phyloP scores from a whole-genome alignment of 306 rosid genomes.

The Sindora glabra region DNA sequence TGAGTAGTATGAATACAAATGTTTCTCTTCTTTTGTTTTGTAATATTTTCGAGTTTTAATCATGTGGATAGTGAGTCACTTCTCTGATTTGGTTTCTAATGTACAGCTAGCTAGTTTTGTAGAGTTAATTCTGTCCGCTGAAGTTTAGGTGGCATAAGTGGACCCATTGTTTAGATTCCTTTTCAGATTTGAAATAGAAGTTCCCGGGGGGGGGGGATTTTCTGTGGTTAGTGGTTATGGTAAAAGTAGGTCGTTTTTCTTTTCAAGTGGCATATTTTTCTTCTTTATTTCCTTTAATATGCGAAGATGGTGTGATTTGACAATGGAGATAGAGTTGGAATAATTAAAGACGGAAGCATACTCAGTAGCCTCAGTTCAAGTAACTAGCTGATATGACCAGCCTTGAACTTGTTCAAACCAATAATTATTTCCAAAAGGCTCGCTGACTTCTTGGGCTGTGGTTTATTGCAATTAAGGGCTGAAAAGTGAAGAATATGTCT shows the following conservation, averaged over 20 bases:
- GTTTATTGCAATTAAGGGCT: not conserved
- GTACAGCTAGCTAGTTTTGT: too few relatives aligned
- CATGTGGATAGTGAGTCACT: too few relatives aligned
- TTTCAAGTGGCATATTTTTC: constrained; percentile 20
- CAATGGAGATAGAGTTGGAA: constrained; percentile 11
- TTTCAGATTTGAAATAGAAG: constrained; percentile 48
- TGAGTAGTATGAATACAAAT: too few relatives aligned
- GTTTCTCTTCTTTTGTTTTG: too few relatives aligned
- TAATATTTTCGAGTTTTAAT: too few relatives aligned
- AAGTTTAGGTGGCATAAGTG: constrained; percentile 35
- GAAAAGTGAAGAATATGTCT: constrained; percentile 6
- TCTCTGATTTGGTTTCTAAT: too few relatives aligned
- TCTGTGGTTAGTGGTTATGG: constrained; percentile 29
- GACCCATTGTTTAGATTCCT: constrained; percentile 62
- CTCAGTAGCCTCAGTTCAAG: constrained; percentile 17
- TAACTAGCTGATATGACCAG: constrained; percentile 33
- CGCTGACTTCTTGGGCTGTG: constrained; percentile 7
- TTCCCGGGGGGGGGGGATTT: constrained; percentile 22
- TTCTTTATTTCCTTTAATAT: constrained; percentile 16
- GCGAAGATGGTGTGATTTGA: constrained; percentile 18
- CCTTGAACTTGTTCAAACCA: constrained; percentile 16
- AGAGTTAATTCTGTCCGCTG: too few relatives aligned
- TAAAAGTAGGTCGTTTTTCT: constrained; percentile 30
- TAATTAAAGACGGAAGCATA: constrained; percentile 16
- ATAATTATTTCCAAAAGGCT: constrained; percentile 8